Evolutionary conservation across 2,329 filamentous ascomycete genomes (phyloP), one percentile per base, ranked within the genome.

Genomic region (Pyricularia sp.): DNA sequence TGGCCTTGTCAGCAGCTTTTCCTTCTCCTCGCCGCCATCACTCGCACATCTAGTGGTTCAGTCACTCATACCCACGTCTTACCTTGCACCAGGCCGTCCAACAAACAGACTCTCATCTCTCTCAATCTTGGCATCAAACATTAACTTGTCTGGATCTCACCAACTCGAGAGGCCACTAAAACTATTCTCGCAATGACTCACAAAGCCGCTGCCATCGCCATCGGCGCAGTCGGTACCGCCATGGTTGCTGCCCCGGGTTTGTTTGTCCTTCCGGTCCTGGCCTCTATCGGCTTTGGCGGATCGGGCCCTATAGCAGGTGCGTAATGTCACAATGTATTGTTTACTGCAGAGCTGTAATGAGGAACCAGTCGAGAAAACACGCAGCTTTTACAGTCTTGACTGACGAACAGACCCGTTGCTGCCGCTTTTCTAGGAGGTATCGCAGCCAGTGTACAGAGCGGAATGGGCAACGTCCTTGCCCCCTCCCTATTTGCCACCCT

Each of bases 401-500:
- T 55, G n/a, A 55, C 42, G n/a, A n/a, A n/a, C n/a, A n/a, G n/a
- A n/a, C n/a, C n/a, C n/a, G n/a, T n/a, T n/a, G n/a, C n/a, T n/a
- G n/a, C n/a, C n/a, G n/a, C n/a, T n/a, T n/a, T 64, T 28, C 23
- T 59, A 77, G 76, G 72, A 1, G 74, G 76, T 2, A 0, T 70
- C 12, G 77, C 77, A 0, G 71, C 76, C 1, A 69, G 63, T 0
- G 59, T 72, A 0, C 78, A 79, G n/a, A 72, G 72, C 11, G 36
- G 58, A 1, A 74, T 78, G 0, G 78, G 77, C 0, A 77, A 71
- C 26, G 75, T 78, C 4, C 71, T 23, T 0, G 73, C 72, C 0
- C 67, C 69, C 0, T 71, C 74, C 6, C 0, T 72, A 0, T 79
- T 79, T 26, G 75, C 78, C 1, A 73, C 68, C 2, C 71, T 79